Conservation (phyloP, 371 early-diverging fungal species). For the Encephalitozoon cuniculi region DNA sequence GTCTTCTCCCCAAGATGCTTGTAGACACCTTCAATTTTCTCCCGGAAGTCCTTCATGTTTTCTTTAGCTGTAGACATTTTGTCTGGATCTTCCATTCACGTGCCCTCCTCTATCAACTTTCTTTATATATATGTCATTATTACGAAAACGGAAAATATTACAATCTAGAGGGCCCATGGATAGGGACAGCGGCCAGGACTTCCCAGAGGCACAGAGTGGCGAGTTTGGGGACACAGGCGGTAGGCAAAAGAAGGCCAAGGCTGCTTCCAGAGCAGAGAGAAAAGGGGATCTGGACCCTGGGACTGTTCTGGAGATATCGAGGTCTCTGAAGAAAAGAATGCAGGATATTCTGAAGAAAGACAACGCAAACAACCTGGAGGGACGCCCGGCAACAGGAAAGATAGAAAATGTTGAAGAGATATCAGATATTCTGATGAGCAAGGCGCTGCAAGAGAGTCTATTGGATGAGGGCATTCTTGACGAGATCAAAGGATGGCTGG, state of each 20-base stretch:
- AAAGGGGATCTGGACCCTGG: neutral
- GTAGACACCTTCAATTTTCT: neutral
- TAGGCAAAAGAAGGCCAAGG: neutral
- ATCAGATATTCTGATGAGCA: slow-evolving; percentile 66
- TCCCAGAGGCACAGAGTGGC: neutral
- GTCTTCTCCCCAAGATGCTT: neutral
- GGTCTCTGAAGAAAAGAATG: slow-evolving; percentile 66
- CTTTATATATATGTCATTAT: neutral
- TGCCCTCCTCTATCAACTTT: neutral
- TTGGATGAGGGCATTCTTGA: slow-evolving; percentile 76
- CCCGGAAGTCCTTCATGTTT: neutral
- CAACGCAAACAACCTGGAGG: slow-evolving; percentile 66
- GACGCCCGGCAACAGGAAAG: slow-evolving; percentile 71
- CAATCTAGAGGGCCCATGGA: neutral
- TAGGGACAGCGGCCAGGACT: neutral
- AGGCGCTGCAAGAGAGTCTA: slow-evolving; percentile 46
- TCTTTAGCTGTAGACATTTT: neutral
- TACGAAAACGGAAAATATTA: neutral
- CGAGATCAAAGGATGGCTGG: slow-evolving; percentile 79
- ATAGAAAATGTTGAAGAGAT: slow-evolving; percentile 70
- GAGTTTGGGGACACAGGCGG: neutral
- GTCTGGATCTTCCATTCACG: neutral
- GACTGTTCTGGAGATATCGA: neutral
- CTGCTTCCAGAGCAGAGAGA: neutral
- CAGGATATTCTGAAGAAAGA: slow-evolving; percentile 70